Percentiles rank a stretch among this genome's conserved stretches.
These are phyloP conservation scores for Angomonas deanei DNA, from an alignment of 208 protist genomes.

Conservation along the genomic window DNA sequence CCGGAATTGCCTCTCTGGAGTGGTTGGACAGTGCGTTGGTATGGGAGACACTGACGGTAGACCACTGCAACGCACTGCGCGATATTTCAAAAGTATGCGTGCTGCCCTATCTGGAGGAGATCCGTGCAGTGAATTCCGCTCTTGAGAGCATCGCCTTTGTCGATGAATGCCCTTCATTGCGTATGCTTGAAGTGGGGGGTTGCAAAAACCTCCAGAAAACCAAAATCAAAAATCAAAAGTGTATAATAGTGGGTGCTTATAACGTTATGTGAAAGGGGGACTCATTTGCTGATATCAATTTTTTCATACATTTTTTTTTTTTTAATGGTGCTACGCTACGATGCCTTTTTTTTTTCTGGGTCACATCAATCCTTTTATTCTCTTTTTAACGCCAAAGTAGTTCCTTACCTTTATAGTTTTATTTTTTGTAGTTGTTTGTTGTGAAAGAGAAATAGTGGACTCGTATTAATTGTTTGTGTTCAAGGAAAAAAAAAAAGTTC, in stretches of 20 bases:
- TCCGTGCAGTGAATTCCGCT: neutral
- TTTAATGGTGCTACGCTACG: neutral
- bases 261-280: neutral
- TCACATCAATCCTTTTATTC: neutral
- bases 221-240: neutral
- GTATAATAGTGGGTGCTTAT: neutral
- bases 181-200: neutral
- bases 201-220: neutral
- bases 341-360: neutral
- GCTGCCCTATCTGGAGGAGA: neutral
- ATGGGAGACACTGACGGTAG: neutral
- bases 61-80: neutral
- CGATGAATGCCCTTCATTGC: too few species aligned
- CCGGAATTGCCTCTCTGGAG: neutral
- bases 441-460: too few species aligned
- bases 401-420: neutral
- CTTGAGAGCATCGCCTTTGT: too few species aligned
- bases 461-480: neutral
- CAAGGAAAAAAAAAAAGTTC: constrained; percentile 7
- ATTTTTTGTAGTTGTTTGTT: neutral
- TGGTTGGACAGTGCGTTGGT: neutral
- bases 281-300: neutral
- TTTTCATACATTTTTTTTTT: neutral
- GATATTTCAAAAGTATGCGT: too few species aligned
- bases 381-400: neutral